Evolutionary conservation across 2,329 filamentous ascomycete species (phyloP).

Genomic region (Gaeumannomyces tritici): DNA sequence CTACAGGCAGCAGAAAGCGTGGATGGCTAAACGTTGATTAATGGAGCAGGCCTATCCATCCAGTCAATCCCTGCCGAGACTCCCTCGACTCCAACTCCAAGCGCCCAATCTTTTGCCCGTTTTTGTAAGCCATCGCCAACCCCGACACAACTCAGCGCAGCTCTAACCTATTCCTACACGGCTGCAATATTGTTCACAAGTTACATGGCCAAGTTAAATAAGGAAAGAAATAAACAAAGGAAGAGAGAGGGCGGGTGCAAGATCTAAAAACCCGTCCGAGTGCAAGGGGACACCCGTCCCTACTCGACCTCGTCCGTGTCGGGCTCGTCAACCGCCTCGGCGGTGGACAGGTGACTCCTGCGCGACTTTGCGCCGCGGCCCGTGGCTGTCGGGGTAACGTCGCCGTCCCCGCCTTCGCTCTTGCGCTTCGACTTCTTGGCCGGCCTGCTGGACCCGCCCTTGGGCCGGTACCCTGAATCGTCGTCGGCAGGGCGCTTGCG

Average conservation of each 20-base stretch:
- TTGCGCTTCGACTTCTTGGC: constrained; percentile 48
- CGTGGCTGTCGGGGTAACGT: constrained; percentile 17
- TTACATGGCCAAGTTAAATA: not conserved
- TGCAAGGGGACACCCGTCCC: not conserved
- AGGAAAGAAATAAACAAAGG: not conserved
- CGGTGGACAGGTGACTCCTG: constrained; percentile 17
- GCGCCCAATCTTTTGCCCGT: not conserved
- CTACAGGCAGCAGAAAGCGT: not conserved
- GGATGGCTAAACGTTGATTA: not conserved
- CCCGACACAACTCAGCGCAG: not conserved
- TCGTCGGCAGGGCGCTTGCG: constrained; percentile 42
- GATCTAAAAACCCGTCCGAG: not conserved
- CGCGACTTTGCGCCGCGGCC: constrained; percentile 16
- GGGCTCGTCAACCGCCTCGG: constrained; percentile 16
- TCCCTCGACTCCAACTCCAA: not conserved
- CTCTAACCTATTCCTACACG: not conserved
- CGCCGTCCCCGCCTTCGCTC: constrained; percentile 30
- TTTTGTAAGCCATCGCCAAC: not conserved
- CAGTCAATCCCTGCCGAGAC: not conserved
- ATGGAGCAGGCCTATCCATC: not conserved
- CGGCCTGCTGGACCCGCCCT: constrained; percentile 43
- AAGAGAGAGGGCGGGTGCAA: not conserved
- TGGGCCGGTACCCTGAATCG: constrained; percentile 49
- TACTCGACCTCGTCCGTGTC: not conserved
- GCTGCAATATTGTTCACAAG: not conserved